phyloP scores from a whole-genome alignment of 2,329 filamentous ascomycete species.

The Byssothecium circinans region DNA sequence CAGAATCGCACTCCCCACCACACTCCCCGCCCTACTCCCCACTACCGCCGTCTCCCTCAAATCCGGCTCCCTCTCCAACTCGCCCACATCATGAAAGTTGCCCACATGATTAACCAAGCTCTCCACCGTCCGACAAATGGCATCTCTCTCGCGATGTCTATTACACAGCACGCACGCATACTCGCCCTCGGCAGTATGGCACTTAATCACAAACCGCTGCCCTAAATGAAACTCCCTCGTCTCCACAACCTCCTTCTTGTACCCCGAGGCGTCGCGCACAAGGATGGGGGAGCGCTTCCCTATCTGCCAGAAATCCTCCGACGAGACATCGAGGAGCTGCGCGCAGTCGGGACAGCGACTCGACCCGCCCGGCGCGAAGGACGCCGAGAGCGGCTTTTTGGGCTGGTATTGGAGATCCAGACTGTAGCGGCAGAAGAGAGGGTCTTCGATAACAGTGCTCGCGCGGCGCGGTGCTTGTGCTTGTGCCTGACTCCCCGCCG shows the following conservation, averaged over 20 bases:
- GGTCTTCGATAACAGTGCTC: constrained; percentile 20
- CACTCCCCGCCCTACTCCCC: background rate
- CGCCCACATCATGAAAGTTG: constrained; percentile 34
- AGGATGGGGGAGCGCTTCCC: constrained; percentile 36
- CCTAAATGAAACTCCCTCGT: constrained; percentile 41
- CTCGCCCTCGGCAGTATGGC: constrained; percentile 40
- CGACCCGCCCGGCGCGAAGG: constrained; percentile 36
- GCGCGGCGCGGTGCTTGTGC: constrained; percentile 34
- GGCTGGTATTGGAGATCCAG: constrained; percentile 36
- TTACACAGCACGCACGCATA: constrained; percentile 43
- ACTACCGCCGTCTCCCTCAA: constrained; percentile 28
- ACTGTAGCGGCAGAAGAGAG: constrained; percentile 41
- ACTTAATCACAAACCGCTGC: constrained; percentile 44
- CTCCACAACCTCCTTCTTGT: constrained; percentile 37
- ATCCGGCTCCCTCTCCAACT: constrained; percentile 37
- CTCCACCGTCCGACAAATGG: constrained; percentile 39
- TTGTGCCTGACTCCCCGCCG: no score
- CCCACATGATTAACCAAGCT: constrained; percentile 42
- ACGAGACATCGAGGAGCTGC: constrained; percentile 26
- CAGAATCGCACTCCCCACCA: constrained; percentile 1
- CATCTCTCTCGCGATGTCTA: constrained; percentile 37
- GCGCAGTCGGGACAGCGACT: constrained; percentile 37
- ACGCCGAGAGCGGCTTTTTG: constrained; percentile 31
- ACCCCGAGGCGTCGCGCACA: constrained; percentile 23
- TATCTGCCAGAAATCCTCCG: constrained; percentile 44